phyloP scores from a whole-genome alignment of 495 filamentous ascomycete species.

The Hypoxylon intermedium region DNA sequence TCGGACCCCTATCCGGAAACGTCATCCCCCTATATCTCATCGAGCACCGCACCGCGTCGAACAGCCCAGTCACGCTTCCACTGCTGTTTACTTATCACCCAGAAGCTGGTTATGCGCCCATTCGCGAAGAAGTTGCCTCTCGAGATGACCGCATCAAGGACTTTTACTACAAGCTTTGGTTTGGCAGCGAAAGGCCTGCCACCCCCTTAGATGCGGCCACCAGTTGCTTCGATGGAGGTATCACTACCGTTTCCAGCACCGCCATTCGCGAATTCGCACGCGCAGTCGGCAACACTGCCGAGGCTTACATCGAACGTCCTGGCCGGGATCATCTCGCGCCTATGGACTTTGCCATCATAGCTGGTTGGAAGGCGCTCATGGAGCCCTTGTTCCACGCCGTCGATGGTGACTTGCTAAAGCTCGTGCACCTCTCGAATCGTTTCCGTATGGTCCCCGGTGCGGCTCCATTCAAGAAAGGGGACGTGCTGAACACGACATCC shows the following conservation, averaged over 20 bases:
- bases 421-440: constrained; percentile 85
- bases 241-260: constrained; percentile 73
- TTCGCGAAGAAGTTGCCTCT: constrained; percentile 78
- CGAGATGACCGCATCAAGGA: constrained; percentile 87
- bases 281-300: constrained; percentile 86
- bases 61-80: constrained; percentile 69
- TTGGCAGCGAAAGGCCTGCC: constrained; percentile 61
- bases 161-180: constrained; percentile 89
- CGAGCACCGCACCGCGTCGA: constrained; percentile 74
- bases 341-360: constrained; percentile 92
- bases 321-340: constrained; percentile 85
- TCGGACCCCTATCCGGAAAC: constrained; percentile 66
- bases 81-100: constrained; percentile 84
- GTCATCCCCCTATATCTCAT: constrained; percentile 75
- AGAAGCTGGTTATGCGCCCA: constrained; percentile 83
- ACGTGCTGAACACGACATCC: constrained; percentile 79
- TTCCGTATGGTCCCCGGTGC: constrained; percentile 91
- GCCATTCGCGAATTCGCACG: constrained; percentile 89
- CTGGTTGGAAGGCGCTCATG: constrained; percentile 91
- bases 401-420: constrained; percentile 82
- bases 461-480: constrained; percentile 80
- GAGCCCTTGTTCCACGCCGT: constrained; percentile 89
- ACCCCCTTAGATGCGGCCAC: constrained; percentile 69
- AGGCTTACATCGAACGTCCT: constrained; percentile 85
- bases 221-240: constrained; percentile 77